Percentiles rank a stretch among this genome's conserved stretches.
These are phyloP conservation scores for Juncus inflexus DNA, from an alignment of 176 grass and related monocot genomes.

Conservation along the genomic window DNA sequence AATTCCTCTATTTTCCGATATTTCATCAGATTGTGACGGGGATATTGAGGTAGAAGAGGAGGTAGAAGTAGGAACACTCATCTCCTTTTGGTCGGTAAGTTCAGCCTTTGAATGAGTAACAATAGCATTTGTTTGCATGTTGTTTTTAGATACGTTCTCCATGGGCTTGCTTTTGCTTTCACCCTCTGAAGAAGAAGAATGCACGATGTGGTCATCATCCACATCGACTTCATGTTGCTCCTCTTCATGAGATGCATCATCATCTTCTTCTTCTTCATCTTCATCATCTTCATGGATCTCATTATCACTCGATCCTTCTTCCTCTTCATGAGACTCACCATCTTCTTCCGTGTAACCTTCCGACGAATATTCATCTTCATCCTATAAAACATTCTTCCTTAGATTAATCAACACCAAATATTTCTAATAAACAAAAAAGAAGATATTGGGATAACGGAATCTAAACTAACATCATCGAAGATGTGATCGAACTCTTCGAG, in stretches of 20 bases:
- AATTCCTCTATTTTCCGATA: not conserved
- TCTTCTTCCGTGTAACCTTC: conserved; percentile 86
- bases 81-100: not conserved
- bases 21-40: not conserved
- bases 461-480: conserved; percentile 50
- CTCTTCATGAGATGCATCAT: conserved; percentile 48
- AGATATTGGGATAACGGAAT: conserved; percentile 28
- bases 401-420: conserved; percentile 1
- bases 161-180: conserved; percentile 40
- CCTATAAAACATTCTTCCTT: conserved; percentile 42
- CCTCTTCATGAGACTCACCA: conserved; percentile 38
- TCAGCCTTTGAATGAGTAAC: conserved; percentile 2
- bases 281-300: conserved; percentile 39
- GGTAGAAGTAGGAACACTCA: conserved; percentile 3
- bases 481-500: conserved; percentile 89
- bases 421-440: conserved; percentile 16
- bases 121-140: not conserved
- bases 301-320: conserved; percentile 63
- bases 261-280: conserved; percentile 44
- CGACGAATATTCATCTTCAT: conserved; percentile 70
- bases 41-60: conserved; percentile 8
- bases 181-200: conserved; percentile 5
- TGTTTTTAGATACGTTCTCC: conserved; percentile 16
- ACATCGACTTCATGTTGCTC: conserved; percentile 36
- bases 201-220: conserved; percentile 10